These are phyloP conservation scores for Carallia brachiata DNA, from an alignment of 345 rosid species.

Conservation along the genomic window DNA sequence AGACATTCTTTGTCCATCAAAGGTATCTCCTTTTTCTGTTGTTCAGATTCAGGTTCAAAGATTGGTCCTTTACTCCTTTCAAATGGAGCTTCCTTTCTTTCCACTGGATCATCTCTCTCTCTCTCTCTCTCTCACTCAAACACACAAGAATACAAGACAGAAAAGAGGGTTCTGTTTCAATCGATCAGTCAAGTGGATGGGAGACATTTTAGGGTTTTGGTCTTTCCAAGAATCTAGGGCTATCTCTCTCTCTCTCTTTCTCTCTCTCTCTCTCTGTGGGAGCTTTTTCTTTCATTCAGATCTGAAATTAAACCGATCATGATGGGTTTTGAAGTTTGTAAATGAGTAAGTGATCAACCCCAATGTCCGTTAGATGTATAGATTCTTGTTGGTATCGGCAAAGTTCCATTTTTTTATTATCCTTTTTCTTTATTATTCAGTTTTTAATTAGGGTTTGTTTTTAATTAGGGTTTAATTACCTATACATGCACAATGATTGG, in stretches of 20 bases:
- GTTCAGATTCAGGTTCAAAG: background rate
- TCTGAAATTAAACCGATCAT: slow-evolving; percentile 20
- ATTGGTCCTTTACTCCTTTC: slow-evolving; percentile 7
- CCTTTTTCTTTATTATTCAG: too few species aligned
- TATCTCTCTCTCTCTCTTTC: slow-evolving; percentile 23
- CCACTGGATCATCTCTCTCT: slow-evolving; percentile 36
- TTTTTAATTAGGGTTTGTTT: too few species aligned
- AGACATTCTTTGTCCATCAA: slow-evolving; percentile 14
- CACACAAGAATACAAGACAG: background rate
- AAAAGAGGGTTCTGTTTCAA: slow-evolving; percentile 2
- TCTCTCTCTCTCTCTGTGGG: slow-evolving; percentile 8
- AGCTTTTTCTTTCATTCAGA: slow-evolving; percentile 18
- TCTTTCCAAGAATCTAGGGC: slow-evolving; percentile 38
- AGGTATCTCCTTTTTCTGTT: background rate
- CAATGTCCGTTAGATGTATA: slow-evolving; percentile 35
- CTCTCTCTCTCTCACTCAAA: slow-evolving; percentile 8
- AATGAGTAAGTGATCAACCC: slow-evolving; percentile 22
- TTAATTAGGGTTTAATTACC: too few species aligned
- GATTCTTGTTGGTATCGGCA: slow-evolving; percentile 5
- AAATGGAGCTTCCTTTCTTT: slow-evolving; percentile 15
- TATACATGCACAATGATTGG: too few species aligned
- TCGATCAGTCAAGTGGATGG: slow-evolving; percentile 9
- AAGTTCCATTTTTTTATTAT: too few species aligned
- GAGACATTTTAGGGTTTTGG: slow-evolving; percentile 35
- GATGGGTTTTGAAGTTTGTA: slow-evolving; percentile 10